Evolutionary conservation across 2,329 filamentous ascomycete species (phyloP), one percentile per base, ranked within the genome.

Genomic region (Scortechinia acanthostroma): DNA sequence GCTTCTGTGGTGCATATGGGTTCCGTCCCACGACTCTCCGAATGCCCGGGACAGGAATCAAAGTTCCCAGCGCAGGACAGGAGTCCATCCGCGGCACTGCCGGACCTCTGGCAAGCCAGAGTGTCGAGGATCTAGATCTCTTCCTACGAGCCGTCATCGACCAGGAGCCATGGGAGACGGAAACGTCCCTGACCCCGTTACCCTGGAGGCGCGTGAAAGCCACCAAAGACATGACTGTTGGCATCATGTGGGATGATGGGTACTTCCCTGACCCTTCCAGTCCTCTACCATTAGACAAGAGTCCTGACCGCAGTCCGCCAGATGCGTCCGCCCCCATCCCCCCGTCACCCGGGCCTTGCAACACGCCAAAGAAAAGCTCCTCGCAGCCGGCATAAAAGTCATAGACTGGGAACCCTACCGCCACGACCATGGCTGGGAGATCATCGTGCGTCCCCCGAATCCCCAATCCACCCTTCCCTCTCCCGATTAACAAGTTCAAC

Each of bases 1-100:
- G 63, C 0, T 70, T 69, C 47, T 67, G 63, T 21, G 68, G 69
- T 21, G 55, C 59, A 2, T 73, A 67, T 48, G 64, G 64, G 0
- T 59, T 72, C 46, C 60, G 62, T 6, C 65, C 69, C 2, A 68
- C 68, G 0, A 50, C 59, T 2, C 30, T 52, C 16, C 53, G 56
- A 3, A 52, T 53, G 16, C 63, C 66, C 0, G 53, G 49, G 22
- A 50, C 48, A 2, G 60, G 61, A 14, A 45, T 57, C 1, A 56
- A 60, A 28, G 44, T 52, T 1, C 56, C 60, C 3, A 52, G 51
- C 3, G 45, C 51, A 1, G 63, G 63, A 1, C 60, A 66, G 19
- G 64, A 65, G 49, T 58, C 56, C 3, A 63, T 67, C n/a, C 56
- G 52, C 15, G 61, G 57, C 28, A 46, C 46, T 2, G 22, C 50